A percentile compares a stretch with the other conserved stretches of the same genome.
These are phyloP conservation scores for Trichoderma sp. DNA, from an alignment of 2,329 filamentous ascomycete genomes.

Conservation along the genomic window DNA sequence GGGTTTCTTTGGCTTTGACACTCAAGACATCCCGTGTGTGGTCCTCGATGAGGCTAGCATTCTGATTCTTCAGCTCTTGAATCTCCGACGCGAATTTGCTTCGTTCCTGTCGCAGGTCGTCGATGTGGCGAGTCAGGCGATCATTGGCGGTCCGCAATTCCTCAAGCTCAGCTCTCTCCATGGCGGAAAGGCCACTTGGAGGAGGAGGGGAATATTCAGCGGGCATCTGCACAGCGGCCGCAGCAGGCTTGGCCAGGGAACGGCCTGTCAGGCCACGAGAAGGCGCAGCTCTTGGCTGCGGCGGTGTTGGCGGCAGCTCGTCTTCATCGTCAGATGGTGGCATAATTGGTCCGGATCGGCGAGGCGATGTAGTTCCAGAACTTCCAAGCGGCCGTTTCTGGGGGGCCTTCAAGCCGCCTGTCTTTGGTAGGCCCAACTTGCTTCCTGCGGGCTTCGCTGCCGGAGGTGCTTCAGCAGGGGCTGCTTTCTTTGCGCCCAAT, in stretches of 20 bases:
- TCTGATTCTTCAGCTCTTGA: constrained; percentile 93
- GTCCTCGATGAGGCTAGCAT: constrained; percentile 94
- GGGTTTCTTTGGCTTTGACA: constrained; percentile 98
- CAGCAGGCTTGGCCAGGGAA: constrained; percentile 74
- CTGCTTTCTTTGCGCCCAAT: constrained; percentile 38
- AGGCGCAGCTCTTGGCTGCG: constrained; percentile 61
- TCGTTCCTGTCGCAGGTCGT: constrained; percentile 81
- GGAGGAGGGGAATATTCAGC: constrained; percentile 58
- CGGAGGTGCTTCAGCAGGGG: constrained; percentile 53
- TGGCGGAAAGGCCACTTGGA: constrained; percentile 66
- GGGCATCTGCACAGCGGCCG: constrained; percentile 51
- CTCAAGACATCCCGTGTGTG: constrained; percentile 93
- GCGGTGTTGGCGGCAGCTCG: constrained; percentile 57
- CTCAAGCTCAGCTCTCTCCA: constrained; percentile 91
- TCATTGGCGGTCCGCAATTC: constrained; percentile 85
- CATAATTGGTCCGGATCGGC: constrained; percentile 51
- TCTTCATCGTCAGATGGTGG: constrained; percentile 63
- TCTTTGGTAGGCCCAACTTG: constrained; percentile 59
- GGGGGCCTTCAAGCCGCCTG: constrained; percentile 60
- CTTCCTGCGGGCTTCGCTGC: constrained; percentile 53
- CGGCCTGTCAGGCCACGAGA: constrained; percentile 82
- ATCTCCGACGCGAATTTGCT: constrained; percentile 82
- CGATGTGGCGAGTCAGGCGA: constrained; percentile 69
- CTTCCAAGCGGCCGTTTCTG: constrained; percentile 56
- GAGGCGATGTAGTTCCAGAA: constrained; percentile 55